phyloP scores from a whole-genome alignment of 1,284 basidiomycete genomes.

The Tilletiopsis washingtonensis region DNA sequence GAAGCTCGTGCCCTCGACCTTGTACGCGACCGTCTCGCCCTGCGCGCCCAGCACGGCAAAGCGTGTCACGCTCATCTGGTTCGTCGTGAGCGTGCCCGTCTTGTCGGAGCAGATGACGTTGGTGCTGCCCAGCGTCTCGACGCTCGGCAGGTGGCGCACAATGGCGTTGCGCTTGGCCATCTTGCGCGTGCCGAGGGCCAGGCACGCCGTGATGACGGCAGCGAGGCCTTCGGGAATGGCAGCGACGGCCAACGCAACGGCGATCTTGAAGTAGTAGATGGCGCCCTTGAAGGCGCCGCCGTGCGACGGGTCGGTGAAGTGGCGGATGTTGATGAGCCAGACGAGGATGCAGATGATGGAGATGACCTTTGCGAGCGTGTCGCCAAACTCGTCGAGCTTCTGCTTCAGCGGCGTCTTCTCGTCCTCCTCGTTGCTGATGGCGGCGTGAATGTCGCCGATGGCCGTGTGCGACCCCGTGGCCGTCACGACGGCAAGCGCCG shows the following conservation, averaged over 20 bases:
- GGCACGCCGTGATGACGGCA: constrained; percentile 45
- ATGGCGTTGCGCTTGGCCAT: constrained; percentile 47
- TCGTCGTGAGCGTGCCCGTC: constrained; percentile 46
- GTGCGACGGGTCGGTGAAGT: constrained; percentile 45
- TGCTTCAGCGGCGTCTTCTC: constrained; percentile 45
- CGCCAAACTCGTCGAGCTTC: constrained; percentile 46
- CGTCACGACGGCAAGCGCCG: constrained; percentile 36
- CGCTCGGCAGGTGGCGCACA: constrained; percentile 42
- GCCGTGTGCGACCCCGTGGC: constrained; percentile 39
- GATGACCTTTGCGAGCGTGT: constrained; percentile 44
- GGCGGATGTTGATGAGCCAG: constrained; percentile 45
- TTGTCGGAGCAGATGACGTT: constrained; percentile 48
- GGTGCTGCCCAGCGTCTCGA: constrained; percentile 45
- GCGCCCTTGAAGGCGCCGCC: constrained; percentile 43
- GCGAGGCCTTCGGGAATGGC: constrained; percentile 46
- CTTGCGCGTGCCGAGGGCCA: constrained; percentile 46
- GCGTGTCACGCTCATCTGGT: constrained; percentile 45
- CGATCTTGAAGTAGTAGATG: constrained; percentile 48
- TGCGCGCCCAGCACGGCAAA: constrained; percentile 18
- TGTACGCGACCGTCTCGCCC: constrained; percentile 20
- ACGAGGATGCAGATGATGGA: constrained; percentile 45
- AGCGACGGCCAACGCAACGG: constrained; percentile 46
- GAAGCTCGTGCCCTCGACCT: constrained; percentile 39
- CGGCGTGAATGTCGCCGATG: constrained; percentile 44
- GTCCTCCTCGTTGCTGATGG: constrained; percentile 40